phyloP scores from a whole-genome alignment of 2,329 filamentous ascomycete species.

The Fusarium anguioides region DNA sequence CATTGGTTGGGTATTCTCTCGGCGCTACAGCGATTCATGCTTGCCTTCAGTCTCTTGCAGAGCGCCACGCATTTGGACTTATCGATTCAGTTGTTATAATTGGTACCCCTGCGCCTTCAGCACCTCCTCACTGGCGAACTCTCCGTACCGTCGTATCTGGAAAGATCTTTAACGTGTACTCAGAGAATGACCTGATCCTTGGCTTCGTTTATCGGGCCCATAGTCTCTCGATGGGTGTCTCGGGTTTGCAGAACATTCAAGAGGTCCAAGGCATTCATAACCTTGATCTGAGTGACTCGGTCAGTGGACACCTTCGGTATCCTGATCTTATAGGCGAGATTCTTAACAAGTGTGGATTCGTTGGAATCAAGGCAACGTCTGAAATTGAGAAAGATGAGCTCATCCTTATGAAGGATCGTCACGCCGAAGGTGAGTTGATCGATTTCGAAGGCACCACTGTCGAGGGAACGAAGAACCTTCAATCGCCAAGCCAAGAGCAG shows the following conservation, averaged over 20 bases:
- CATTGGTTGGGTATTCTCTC: conserved; percentile 82
- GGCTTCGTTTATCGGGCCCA: conserved; percentile 89
- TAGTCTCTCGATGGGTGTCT: conserved; percentile 83
- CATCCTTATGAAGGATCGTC: conserved; percentile 57
- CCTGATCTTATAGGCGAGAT: conserved; percentile 63
- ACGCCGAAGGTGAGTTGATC: conserved; percentile 49
- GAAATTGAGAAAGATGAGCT: conserved; percentile 65
- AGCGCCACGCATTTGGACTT: conserved; percentile 83
- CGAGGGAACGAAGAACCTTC: conserved; percentile 21
- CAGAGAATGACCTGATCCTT: conserved; percentile 86
- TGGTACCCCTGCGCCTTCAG: conserved; percentile 81
- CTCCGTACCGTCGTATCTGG: conserved; percentile 84
- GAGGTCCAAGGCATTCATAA: conserved; percentile 74
- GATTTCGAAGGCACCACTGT: conserved; percentile 42
- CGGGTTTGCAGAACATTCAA: conserved; percentile 80
- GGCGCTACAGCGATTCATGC: conserved; percentile 85
- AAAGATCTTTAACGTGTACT: conserved; percentile 87
- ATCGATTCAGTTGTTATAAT: conserved; percentile 87
- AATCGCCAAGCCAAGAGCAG: conserved; percentile 23
- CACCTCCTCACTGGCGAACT: conserved; percentile 77
- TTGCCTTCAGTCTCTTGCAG: conserved; percentile 80
- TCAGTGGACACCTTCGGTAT: conserved; percentile 65
- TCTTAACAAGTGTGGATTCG: conserved; percentile 63
- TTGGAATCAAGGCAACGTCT: conserved; percentile 56
- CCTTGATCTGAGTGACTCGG: conserved; percentile 63